These are phyloP conservation scores for Tripterygium wilfordii DNA, from an alignment of 177 flowering plant genomes.

Conservation along the genomic window DNA sequence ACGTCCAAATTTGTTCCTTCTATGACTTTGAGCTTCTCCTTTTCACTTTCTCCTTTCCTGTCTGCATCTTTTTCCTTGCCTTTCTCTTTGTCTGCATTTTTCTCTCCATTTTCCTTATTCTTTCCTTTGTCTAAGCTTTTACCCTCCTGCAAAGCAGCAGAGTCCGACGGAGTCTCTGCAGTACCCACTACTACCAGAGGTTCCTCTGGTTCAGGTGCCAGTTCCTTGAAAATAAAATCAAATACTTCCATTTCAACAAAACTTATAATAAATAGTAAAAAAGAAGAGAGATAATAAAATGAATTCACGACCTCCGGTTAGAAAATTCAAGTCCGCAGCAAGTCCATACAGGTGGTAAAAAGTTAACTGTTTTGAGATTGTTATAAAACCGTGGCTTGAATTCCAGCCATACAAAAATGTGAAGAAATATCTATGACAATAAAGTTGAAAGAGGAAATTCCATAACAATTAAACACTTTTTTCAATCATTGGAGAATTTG, in stretches of 20 bases:
- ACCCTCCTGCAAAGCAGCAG: slow-evolving; percentile 46
- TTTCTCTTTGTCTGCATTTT: slow-evolving; percentile 68
- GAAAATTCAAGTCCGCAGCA: no score
- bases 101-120: slow-evolving; percentile 58
- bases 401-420: no score
- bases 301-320: no score
- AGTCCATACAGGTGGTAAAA: no score
- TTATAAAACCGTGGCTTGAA: no score
- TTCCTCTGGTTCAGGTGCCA: slow-evolving; percentile 54
- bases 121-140: slow-evolving; percentile 63
- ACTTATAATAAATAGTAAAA: not conserved
- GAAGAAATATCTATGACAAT: no score
- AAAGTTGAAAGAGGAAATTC: no score
- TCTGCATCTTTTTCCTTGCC: slow-evolving; percentile 72
- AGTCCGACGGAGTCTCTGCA: slow-evolving; percentile 39
- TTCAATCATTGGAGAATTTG: no score
- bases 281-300: not conserved
- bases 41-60: slow-evolving; percentile 70
- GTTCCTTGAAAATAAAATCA: slow-evolving; percentile 35
- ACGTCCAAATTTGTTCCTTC: slow-evolving; percentile 89
- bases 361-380: no score
- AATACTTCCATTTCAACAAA: not conserved
- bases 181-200: slow-evolving; percentile 41
- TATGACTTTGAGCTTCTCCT: slow-evolving; percentile 74
- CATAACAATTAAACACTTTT: no score